phyloP scores from a whole-genome alignment of 73 alveolate species.

The Tetrahymena thermophila region DNA sequence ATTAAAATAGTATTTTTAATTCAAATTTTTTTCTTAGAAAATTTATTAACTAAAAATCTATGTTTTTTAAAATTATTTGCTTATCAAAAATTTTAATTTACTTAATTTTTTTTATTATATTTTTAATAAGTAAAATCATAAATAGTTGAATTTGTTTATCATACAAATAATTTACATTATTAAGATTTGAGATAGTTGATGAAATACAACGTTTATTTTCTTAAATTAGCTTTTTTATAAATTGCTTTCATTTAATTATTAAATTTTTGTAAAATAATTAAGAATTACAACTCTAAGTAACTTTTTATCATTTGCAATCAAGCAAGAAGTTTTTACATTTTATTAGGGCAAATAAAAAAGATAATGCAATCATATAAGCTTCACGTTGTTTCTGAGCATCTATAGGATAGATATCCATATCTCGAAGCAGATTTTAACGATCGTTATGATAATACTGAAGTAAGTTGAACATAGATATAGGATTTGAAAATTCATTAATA shows the following conservation, averaged over 20 bases:
- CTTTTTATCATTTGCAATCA: neutral
- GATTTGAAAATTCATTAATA: neutral
- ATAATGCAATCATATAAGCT: slow-evolving; percentile 32
- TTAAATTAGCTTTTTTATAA: neutral
- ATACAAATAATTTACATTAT: neutral
- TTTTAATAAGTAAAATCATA: too few species aligned
- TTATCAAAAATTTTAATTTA: too few species aligned
- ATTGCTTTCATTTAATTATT: neutral
- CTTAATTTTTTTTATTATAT: too few species aligned
- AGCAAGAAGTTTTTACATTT: neutral
- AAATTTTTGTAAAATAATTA: neutral
- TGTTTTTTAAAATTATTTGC: too few species aligned
- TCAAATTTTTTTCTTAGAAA: too few species aligned
- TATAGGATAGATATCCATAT: slow-evolving; percentile 46
- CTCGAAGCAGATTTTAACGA: slow-evolving; percentile 42
- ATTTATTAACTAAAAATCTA: too few species aligned
- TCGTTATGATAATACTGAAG: slow-evolving; percentile 43
- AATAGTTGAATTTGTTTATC: neutral
- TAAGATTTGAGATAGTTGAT: neutral
- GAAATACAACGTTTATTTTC: neutral
- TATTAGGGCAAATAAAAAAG: neutral
- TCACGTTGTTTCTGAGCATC: slow-evolving; percentile 34
- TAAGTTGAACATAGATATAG: neutral
- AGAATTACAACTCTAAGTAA: neutral
- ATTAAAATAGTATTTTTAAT: too few species aligned